phyloP scores from a whole-genome alignment of 2,329 filamentous ascomycete genomes.

The Penicillium fuscoglaucum region DNA sequence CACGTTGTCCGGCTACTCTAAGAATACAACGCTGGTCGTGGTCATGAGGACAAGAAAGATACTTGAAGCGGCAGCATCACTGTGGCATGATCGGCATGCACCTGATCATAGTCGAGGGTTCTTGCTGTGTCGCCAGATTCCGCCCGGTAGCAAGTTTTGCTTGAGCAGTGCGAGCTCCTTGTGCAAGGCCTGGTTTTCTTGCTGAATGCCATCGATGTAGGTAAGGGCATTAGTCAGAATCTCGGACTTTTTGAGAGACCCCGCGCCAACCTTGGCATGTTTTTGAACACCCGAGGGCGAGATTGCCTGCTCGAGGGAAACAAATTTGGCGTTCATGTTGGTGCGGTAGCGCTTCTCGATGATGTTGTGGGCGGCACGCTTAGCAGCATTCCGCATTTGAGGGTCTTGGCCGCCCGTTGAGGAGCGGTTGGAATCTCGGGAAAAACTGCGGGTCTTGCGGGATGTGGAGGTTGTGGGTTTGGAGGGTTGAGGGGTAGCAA shows the following conservation, averaged over 20 bases:
- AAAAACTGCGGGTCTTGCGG: conserved; percentile 31
- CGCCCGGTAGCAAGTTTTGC: conserved; percentile 28
- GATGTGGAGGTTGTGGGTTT: conserved; percentile 17
- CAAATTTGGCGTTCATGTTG: conserved; percentile 46
- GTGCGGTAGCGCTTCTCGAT: conserved; percentile 46
- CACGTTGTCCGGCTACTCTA: conserved; percentile 15
- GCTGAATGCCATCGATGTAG: conserved; percentile 40
- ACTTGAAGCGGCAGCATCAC: background rate
- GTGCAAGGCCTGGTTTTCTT: conserved; percentile 35
- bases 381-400: conserved; percentile 38
- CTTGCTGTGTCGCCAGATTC: conserved; percentile 27
- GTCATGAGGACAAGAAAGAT: conserved; percentile 15
- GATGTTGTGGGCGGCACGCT: conserved; percentile 44
- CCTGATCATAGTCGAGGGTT: conserved; percentile 10
- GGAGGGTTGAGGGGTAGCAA: conserved; percentile 15
- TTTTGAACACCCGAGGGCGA: conserved; percentile 28
- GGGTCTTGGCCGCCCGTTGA: conserved; percentile 23
- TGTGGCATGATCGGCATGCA: background rate
- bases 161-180: conserved; percentile 37
- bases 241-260: conserved; percentile 41
- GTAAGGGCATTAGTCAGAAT: conserved; percentile 39
- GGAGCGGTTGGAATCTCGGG: conserved; percentile 26
- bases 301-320: conserved; percentile 42
- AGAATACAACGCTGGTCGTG: conserved; percentile 21
- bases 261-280: conserved; percentile 28